Evolutionary conservation across 768 basidiomycete species (phyloP), one percentile per base, ranked within the genome.

Genomic region (Mycena olivaceomarginata): DNA sequence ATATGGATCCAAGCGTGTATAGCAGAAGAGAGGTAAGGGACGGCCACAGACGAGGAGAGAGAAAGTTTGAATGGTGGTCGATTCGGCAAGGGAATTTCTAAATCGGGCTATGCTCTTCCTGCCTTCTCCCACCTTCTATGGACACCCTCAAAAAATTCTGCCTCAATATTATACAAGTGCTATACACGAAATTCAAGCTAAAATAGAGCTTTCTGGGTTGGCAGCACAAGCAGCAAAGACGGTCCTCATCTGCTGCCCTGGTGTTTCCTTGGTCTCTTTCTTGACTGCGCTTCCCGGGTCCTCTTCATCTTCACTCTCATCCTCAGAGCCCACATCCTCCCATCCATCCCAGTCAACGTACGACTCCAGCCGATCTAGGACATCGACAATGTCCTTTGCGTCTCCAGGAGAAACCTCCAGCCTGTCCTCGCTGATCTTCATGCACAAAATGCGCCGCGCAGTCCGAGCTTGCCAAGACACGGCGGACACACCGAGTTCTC

Each of bases 171-270:
- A 51, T 18, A 45, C 43, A 45, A 45, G 43, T 45, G 43, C 15
- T 45, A 15, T 8, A 45, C 43, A 45, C 4, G 6, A 45, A 45
- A 45, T 45, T 60, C 25, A 71, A 51, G 46, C 45, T 22, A 72
- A 62, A 20, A 72, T 41, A 5, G 39, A 66, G 40, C 72, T 75
- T n/a, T 68, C 73, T 48, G 67, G 73, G 46, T 68, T 62, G 10
- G 39, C 66, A 1, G 73, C 66, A 74, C 73, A 67, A 8, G 66
- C 73, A 4, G 66, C 73, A 68, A 74, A 74, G 11, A 75, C 67
- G n/a, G 39, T 46, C 46, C 73, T 60, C 57, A 68, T 45, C 40
- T 67, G 56, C 22, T 68, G 53, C 9, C 46, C 65, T 2, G 72
- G 40, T 12, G 72, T 67, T 67, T 20, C 7, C 31, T 66, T 41